These are phyloP conservation scores for Cantharellus anzutake DNA, from an alignment of 768 basidiomycete species.

Conservation along the genomic window DNA sequence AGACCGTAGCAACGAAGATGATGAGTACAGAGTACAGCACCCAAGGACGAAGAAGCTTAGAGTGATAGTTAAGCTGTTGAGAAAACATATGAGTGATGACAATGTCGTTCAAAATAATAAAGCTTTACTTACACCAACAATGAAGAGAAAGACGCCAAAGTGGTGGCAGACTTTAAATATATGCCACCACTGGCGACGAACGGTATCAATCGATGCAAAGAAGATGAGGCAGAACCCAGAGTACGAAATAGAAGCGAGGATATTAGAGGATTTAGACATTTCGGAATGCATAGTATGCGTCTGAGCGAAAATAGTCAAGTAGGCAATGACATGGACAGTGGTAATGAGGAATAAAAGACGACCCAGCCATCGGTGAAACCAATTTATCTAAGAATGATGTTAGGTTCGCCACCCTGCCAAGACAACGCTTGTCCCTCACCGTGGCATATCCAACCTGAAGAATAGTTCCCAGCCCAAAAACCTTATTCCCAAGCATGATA, in stretches of 20 bases:
- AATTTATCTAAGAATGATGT: conserved; percentile 1
- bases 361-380: background rate
- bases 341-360: background rate
- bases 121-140: background rate
- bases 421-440: background rate
- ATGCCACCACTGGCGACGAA: background rate
- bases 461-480: background rate
- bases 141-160: background rate
- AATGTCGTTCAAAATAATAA: background rate
- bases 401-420: background rate
- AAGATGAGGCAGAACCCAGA: background rate
- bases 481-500: background rate
- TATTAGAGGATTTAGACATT: background rate
- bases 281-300: background rate
- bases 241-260: background rate
- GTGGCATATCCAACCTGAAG: background rate
- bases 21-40: background rate
- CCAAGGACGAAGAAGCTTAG: background rate
- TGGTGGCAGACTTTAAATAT: background rate
- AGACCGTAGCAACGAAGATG: background rate
- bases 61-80: conserved; percentile 1
- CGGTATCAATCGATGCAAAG: background rate
- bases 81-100: background rate
- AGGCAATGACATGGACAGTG: background rate
- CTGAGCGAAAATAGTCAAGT: background rate